Conservation (phyloP, 345 rosid genomes). For the Pistacia integerrima region DNA sequence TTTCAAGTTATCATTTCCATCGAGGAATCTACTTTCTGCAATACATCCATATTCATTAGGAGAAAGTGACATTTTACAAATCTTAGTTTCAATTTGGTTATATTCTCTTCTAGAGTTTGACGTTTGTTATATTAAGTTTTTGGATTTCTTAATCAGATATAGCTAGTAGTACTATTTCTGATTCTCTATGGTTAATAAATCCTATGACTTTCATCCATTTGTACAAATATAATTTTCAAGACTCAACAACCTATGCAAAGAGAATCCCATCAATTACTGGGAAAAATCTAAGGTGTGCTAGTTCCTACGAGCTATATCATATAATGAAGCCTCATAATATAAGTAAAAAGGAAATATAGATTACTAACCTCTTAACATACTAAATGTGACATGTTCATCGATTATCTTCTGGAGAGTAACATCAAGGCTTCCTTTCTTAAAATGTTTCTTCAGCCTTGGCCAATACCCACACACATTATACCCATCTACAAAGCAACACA, state of each 20-base stretch:
- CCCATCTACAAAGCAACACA: too few relatives aligned
- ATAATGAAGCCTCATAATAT: too few relatives aligned
- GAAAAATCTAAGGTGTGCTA: too few relatives aligned
- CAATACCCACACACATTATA: slow-evolving; percentile 31
- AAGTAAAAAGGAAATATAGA: background rate
- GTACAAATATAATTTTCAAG: background rate
- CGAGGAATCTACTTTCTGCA: background rate
- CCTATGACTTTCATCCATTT: background rate
- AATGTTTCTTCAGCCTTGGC: slow-evolving; percentile 89
- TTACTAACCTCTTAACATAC: slow-evolving; percentile 69
- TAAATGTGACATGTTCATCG: slow-evolving; percentile 73
- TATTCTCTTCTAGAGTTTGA: background rate
- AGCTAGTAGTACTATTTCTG: background rate
- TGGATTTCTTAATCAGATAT: background rate
- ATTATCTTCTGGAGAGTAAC: slow-evolving; percentile 81
- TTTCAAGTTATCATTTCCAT: background rate
- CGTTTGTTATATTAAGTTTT: background rate
- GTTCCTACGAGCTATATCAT: too few relatives aligned
- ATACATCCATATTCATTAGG: background rate
- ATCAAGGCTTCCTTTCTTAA: slow-evolving; percentile 77
- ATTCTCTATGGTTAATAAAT: background rate
- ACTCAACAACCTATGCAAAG: background rate
- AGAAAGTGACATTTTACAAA: background rate
- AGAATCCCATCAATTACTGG: background rate
- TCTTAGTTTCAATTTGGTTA: background rate